Percentiles rank a stretch among this genome's conserved stretches.
Evolutionary conservation across 768 basidiomycete genomes (phyloP).

Genomic region (Strobilomyces echinocephalus): DNA sequence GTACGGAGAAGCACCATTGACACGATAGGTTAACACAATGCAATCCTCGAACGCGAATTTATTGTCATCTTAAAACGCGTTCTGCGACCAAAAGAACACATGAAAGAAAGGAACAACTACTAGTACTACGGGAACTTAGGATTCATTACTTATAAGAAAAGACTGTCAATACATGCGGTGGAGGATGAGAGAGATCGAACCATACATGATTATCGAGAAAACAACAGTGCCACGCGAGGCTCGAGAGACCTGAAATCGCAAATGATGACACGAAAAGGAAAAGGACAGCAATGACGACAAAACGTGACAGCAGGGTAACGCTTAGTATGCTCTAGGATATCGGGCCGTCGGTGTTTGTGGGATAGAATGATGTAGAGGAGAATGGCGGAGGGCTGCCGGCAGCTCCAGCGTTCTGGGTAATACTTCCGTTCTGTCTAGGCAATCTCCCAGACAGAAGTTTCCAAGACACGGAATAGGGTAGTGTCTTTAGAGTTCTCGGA

Average conservation of each 20-base stretch:
- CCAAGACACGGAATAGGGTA: slow-evolving; percentile 70
- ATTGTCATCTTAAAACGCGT: too few relatives aligned
- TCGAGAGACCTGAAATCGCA: slow-evolving; percentile 6
- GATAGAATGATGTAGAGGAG: slow-evolving; percentile 6
- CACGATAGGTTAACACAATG: too few relatives aligned
- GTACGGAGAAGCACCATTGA: too few relatives aligned
- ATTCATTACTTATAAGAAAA: slow-evolving; percentile 18
- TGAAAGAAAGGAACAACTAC: too few relatives aligned
- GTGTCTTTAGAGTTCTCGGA: slow-evolving; percentile 75
- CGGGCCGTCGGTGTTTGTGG: slow-evolving; percentile 6
- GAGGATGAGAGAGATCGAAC: slow-evolving; percentile 3
- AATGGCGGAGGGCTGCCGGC: slow-evolving; percentile 16
- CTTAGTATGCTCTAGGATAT: slow-evolving; percentile 27
- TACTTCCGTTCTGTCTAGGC: slow-evolving; percentile 28
- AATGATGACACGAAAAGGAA: slow-evolving; percentile 5
- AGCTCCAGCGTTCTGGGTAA: slow-evolving; percentile 10
- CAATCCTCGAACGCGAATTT: too few relatives aligned
- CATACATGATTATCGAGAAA: slow-evolving; percentile 5
- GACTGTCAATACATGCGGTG: slow-evolving; percentile 28
- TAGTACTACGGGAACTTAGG: background rate
- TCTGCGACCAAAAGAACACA: background rate
- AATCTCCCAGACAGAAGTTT: slow-evolving; percentile 75
- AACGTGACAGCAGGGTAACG: slow-evolving; percentile 20
- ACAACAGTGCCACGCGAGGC: slow-evolving; percentile 1
- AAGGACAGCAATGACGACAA: slow-evolving; percentile 17